These are phyloP conservation scores for Solanum appendiculatum DNA, from an alignment of 257 asterid genomes.

Conservation along the genomic window DNA sequence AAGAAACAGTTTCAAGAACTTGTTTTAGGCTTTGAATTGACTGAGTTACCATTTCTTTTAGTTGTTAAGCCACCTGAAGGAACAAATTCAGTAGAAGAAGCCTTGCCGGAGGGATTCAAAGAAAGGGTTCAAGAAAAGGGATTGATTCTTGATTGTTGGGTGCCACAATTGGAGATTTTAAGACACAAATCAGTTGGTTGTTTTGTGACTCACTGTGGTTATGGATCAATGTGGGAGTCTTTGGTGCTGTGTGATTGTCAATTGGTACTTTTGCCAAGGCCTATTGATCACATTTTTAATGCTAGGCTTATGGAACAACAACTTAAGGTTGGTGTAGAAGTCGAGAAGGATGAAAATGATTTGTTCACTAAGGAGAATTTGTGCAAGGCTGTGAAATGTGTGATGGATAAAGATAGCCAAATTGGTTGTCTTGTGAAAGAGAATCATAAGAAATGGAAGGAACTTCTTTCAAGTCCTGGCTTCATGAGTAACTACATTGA, in stretches of 20 bases:
- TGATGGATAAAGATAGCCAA: slow-evolving; percentile 14
- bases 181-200: slow-evolving; percentile 1
- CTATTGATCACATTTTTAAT: not conserved
- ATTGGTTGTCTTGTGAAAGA: slow-evolving; percentile 13
- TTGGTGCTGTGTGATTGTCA: not conserved
- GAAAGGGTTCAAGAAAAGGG: not conserved
- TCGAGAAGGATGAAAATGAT: slow-evolving; percentile 24
- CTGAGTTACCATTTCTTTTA: not conserved
- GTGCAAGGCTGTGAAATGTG: slow-evolving; percentile 12
- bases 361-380: slow-evolving; percentile 23
- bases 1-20: slow-evolving; percentile 13
- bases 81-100: not conserved
- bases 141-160: not conserved
- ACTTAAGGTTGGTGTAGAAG: slow-evolving; percentile 1
- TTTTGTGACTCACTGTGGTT: slow-evolving; percentile 10
- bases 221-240: slow-evolving; percentile 13
- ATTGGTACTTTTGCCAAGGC: slow-evolving; percentile 1
- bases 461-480: not conserved
- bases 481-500: slow-evolving; percentile 14
- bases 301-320: slow-evolving; percentile 3
- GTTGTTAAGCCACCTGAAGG: not conserved
- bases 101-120: slow-evolving; percentile 1
- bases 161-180: not conserved
- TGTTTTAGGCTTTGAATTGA: slow-evolving; percentile 3
- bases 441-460: slow-evolving; percentile 21